phyloP scores from a whole-genome alignment of 148 eudicot genomes.

The Cornus controversa region DNA sequence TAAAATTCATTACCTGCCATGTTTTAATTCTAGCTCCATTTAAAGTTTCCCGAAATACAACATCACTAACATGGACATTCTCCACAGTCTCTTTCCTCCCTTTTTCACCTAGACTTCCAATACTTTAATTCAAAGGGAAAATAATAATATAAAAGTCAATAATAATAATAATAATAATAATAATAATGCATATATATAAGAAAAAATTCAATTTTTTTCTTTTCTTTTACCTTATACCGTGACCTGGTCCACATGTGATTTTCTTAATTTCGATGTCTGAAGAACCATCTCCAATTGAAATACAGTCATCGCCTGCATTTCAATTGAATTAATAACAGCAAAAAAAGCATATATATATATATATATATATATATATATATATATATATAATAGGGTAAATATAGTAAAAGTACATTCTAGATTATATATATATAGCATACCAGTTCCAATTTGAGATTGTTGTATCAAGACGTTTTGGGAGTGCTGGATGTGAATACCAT shows the following conservation, averaged over 20 bases:
- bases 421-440: neutral
- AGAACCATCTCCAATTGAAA: conserved; percentile 26
- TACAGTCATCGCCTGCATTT: conserved; percentile 24
- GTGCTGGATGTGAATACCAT: conserved; percentile 16
- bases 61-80: conserved; percentile 7
- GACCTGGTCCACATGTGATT: conserved; percentile 22
- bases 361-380: too few species aligned
- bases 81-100: conserved; percentile 16
- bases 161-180: neutral
- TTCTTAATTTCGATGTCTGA: conserved; percentile 1
- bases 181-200: neutral
- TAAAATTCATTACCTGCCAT: conserved; percentile 15
- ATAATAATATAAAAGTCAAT: too few species aligned
- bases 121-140: neutral
- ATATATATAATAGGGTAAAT: too few species aligned
- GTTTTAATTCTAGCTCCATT: conserved; percentile 25
- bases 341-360: neutral
- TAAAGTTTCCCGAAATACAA: conserved; percentile 9
- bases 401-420: too few species aligned
- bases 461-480: conserved; percentile 10
- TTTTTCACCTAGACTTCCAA: conserved; percentile 21
- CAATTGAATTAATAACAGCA: neutral
- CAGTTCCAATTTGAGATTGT: conserved; percentile 4
- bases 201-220: too few species aligned
- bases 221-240: conserved; percentile 28